Conservation (phyloP, 805 yeast species). For the Barnettozyma siamensis region DNA sequence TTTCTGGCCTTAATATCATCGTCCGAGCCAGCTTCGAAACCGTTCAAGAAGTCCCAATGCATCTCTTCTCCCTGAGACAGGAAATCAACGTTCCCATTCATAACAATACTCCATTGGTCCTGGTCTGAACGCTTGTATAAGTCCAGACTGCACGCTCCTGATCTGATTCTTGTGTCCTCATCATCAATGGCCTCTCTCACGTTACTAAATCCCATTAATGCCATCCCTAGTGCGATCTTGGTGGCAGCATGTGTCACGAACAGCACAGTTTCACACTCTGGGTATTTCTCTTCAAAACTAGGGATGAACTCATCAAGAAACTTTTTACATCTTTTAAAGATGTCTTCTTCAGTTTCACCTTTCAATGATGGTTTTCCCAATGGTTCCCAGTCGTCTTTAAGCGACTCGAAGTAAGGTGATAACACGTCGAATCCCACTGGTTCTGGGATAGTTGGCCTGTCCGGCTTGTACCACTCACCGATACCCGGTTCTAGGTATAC, state of each 20-base stretch:
- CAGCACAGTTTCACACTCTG: conserved; percentile 56
- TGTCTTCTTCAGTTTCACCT: conserved; percentile 76
- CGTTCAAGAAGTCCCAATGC: conserved; percentile 82
- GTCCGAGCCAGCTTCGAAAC: conserved; percentile 84
- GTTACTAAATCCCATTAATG: conserved; percentile 47
- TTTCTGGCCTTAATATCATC: conserved; percentile 67
- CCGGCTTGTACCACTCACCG: conserved; percentile 88
- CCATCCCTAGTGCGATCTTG: conserved; percentile 81
- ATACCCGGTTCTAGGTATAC: conserved; percentile 74
- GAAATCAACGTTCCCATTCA: conserved; percentile 72
- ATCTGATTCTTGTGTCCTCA: conserved; percentile 46
- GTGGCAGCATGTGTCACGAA: conserved; percentile 93
- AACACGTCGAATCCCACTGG: conserved; percentile 54
- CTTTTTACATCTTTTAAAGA: conserved; percentile 51
- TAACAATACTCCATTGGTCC: conserved; percentile 50
- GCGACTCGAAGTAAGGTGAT: conserved; percentile 47
- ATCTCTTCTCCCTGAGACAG: conserved; percentile 79
- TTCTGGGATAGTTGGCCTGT: conserved; percentile 59
- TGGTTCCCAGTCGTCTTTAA: conserved; percentile 43
- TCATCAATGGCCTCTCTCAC: conserved; percentile 47
- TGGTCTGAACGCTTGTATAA: conserved; percentile 35
- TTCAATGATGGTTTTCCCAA: conserved; percentile 51
- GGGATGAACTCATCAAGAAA: conserved; percentile 57
- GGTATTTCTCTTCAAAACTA: conserved; percentile 48
- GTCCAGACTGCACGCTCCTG: conserved; percentile 86